Evolutionary conservation across 495 filamentous ascomycete species (phyloP), one percentile per base, ranked within the genome.

Genomic region (Podospora comata): DNA sequence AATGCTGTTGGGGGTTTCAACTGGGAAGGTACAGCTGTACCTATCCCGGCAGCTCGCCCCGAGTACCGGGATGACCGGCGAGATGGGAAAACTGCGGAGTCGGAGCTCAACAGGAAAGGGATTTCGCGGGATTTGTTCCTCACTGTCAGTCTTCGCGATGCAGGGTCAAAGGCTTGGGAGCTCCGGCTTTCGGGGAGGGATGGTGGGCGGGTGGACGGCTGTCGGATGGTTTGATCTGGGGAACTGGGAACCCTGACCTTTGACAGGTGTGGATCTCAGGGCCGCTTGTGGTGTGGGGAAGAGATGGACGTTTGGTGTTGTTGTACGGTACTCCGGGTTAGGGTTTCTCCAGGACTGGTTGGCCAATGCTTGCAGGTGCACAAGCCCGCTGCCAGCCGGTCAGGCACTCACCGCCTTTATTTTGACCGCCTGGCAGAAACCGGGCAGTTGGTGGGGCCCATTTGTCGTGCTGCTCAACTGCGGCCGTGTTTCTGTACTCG

Each of bases 361-460:
- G 56, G 56, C 23, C n/a, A 20, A 58, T 58, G 19, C 16, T 13
- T 18, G 39, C 39, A 18, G 39, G 2, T 48, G 39, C 7, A 48
- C 39, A 48, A 48, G 39, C 39, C 39, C 39, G 39, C 39, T 48
- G 39, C 39, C 39, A 48, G 39, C 39, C 39, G 39, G 9, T 48
- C 30, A 32, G 30, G 1, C 30, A 16, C 39, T 48, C 39, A 48
- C 39, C 39, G 39, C 39, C 18, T 32, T 9, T 18, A 39, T 62
- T 64, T 55, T 32, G 23, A 70, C 68, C 68, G 68, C 68, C 68
- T 56, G 68, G 68, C 68, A 70, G 68, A 67, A 67, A 60, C 60
- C 5, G 23, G 23, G 23, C 23, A 18, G 9, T n/a, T n/a, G 55
- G 55, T 20, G 55, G n/a, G n/a, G n/a, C 55, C 55, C n/a, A 26